Base-by-base conservation (phyloP, 2,329 filamentous ascomycete genomes). In the Fusarium setosum region DNA sequence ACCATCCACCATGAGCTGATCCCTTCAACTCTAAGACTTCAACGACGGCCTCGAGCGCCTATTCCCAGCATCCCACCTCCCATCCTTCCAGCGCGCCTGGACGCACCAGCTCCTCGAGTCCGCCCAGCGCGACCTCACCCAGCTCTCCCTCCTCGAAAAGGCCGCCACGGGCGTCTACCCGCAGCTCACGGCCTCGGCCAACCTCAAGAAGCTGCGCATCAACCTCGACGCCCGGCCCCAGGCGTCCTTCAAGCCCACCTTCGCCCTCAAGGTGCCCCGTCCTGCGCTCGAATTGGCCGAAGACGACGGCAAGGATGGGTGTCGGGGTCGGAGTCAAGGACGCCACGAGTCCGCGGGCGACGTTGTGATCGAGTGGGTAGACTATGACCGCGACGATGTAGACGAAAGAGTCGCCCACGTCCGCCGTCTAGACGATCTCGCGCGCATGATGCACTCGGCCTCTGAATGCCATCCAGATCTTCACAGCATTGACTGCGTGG, bases 11-110 rank as follows among this genome's bases (percentile, higher is more conserved):
- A 21, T 32, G 40, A 31, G 32, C 56, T 42, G 40, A 61, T 24
- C 51, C n/a, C 21, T 13, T 15, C 12, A 23, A 21, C 41, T 17
- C 6, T 6, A 65, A 77, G 81, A 82, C 70, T 82, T 80, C 70
- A 83, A 83, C 69, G 79, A 83, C 70, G 80, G 82, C 37, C 73
- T 83, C 12, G 81, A 83, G 59, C 79, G 80, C 44, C 75, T 83
- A 45, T 83, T 83, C 70, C 81, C 81, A 13, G 73, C 76, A 7
- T 75, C 76, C 2, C 75, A 80, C 57, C 69, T 83, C 7, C 75
- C 75, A 15, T 82, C 78, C 9, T 74, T 82, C 20, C 79, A 81
- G 58, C 77, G 81, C 13, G 76, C 79, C n/a, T 83, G 81, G 81
- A 80, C 78, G 12, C 79, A 81, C 63, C 79, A 82, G 56, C 76